Evolutionary conservation across 129 eudicot species (phyloP).

Genomic region (Helichrysum umbraculigerum): DNA sequence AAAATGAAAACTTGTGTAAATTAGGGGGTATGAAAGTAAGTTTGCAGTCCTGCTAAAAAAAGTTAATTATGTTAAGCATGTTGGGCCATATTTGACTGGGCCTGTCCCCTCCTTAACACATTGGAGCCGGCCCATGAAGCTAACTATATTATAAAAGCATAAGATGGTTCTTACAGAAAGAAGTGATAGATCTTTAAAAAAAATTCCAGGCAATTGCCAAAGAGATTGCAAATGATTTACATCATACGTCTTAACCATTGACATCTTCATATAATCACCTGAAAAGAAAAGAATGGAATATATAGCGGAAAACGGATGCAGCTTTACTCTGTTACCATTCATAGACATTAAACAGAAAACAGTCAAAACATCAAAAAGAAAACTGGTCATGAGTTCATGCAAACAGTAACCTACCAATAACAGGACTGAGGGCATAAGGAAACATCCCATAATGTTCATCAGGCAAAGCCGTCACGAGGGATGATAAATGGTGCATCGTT

Average conservation of each 20-base stretch:
- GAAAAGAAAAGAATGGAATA: slow-evolving; percentile 18
- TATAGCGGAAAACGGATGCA: not conserved
- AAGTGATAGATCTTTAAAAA: slow-evolving; percentile 35
- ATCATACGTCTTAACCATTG: slow-evolving; percentile 44
- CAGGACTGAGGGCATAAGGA: slow-evolving; percentile 65
- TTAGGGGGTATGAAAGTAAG: too few species aligned
- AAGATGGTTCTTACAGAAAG: slow-evolving; percentile 53
- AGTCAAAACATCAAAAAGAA: too few species aligned
- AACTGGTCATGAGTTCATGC: too few species aligned
- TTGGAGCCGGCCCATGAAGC: not conserved
- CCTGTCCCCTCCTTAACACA: not conserved
- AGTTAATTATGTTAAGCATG: too few species aligned
- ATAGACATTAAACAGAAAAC: not conserved
- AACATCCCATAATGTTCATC: slow-evolving; percentile 57
- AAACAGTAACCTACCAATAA: slow-evolving; percentile 52
- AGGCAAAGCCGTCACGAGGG: slow-evolving; percentile 66
- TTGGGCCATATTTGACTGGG: too few species aligned
- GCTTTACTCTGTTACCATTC: not conserved
- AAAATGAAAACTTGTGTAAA: too few species aligned
- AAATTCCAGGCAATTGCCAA: slow-evolving; percentile 51
- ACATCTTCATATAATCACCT: slow-evolving; percentile 84
- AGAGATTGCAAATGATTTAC: slow-evolving; percentile 39
- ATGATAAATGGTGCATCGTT: slow-evolving; percentile 60
- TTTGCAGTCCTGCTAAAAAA: too few species aligned
- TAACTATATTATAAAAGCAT: not conserved